Conservation (phyloP, 1,139 yeast genomes). For the Pichia sp. region DNA sequence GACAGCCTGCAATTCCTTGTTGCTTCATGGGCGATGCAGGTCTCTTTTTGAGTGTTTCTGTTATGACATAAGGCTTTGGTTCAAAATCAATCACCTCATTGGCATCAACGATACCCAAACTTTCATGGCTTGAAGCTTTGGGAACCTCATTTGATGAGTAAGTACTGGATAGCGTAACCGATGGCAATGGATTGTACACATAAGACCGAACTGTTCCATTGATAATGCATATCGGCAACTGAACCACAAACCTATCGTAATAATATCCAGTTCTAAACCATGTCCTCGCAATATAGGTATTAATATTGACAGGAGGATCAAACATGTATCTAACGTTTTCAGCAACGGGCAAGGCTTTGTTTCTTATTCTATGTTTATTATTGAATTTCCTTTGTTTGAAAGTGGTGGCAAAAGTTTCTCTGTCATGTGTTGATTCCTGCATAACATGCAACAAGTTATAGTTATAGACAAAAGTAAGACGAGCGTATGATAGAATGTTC, state of each 20-base stretch:
- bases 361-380: slow-evolving; percentile 16
- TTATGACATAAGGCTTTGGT: slow-evolving; percentile 13
- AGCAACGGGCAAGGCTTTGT: slow-evolving; percentile 16
- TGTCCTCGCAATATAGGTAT: slow-evolving; percentile 13
- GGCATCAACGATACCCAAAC: not conserved
- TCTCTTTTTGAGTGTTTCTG: slow-evolving; percentile 7
- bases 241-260: slow-evolving; percentile 24
- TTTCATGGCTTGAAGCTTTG: not conserved
- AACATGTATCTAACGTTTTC: slow-evolving; percentile 14
- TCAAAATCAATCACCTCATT: slow-evolving; percentile 6
- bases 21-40: not conserved
- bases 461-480: slow-evolving; percentile 17
- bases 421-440: slow-evolving; percentile 17
- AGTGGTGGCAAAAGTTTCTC: slow-evolving; percentile 15
- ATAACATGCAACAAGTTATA: slow-evolving; percentile 19
- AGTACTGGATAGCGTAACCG: not conserved
- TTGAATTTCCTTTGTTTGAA: slow-evolving; percentile 16
- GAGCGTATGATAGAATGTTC: slow-evolving; percentile 14
- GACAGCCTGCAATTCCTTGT: slow-evolving; percentile 3
- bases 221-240: slow-evolving; percentile 18
- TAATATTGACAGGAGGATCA: slow-evolving; percentile 17
- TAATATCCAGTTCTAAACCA: slow-evolving; percentile 27
- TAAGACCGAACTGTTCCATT: slow-evolving; percentile 7
- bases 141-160: not conserved
- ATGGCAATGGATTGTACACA: slow-evolving; percentile 3